These are phyloP conservation scores for Leonotis leonurus DNA, from an alignment of 257 asterid species.

Conservation along the genomic window DNA sequence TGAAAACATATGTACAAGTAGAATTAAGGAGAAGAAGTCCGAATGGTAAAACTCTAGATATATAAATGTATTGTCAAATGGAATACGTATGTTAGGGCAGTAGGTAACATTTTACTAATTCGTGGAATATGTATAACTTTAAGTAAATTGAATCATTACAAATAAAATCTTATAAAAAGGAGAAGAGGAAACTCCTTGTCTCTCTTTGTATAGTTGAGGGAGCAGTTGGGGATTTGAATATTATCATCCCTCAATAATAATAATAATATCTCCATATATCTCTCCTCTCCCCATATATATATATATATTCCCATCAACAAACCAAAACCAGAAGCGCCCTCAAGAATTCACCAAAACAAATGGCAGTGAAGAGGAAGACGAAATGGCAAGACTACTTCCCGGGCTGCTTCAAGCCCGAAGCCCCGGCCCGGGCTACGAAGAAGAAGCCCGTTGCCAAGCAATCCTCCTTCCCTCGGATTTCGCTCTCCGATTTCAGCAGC, in stretches of 20 bases:
- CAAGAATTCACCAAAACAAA: no score
- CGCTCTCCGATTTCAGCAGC: constrained; percentile 56
- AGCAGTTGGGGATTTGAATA: constrained; percentile 31
- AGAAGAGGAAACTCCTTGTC: constrained; percentile 16
- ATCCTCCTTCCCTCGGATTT: constrained; percentile 47
- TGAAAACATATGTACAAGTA: no score
- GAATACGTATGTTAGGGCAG: constrained; percentile 22
- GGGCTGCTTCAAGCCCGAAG: constrained; percentile 41
- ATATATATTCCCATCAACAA: constrained; percentile 8
- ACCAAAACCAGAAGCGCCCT: no score
- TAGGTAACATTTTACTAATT: no score
- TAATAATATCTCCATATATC: constrained; percentile 12
- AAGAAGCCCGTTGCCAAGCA: constrained; percentile 34
- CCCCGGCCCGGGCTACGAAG: constrained; percentile 20
- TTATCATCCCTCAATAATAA: constrained; percentile 16
- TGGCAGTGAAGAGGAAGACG: constrained; percentile 49
- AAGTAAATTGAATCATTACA: background rate
- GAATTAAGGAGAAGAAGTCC: no score
- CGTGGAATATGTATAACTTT: no score
- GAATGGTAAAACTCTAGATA: background rate
- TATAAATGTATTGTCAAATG: background rate
- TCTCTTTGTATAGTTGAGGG: no score
- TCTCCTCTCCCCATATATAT: no score
- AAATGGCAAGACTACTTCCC: constrained; percentile 48
- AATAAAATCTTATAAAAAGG: constrained; percentile 35